These are phyloP conservation scores for Hygrocybe coccinea DNA, from an alignment of 768 basidiomycete genomes.

Conservation along the genomic window DNA sequence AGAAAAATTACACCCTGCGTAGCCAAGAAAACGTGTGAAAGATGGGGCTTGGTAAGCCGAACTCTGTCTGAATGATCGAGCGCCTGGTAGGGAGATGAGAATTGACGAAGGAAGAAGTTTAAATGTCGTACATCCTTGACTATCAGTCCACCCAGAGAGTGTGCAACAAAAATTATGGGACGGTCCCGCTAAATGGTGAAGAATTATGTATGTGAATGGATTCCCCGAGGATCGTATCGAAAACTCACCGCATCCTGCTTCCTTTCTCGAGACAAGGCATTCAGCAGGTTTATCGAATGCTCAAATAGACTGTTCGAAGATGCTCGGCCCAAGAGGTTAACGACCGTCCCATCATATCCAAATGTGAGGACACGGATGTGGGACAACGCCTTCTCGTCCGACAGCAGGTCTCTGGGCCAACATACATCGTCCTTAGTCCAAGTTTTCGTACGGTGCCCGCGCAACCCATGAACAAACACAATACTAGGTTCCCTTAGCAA, in stretches of 20 bases:
- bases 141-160: background rate
- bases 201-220: background rate
- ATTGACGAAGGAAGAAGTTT: background rate
- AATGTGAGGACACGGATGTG: background rate
- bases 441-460: background rate
- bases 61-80: background rate
- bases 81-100: background rate
- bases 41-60: background rate
- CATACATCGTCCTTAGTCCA: background rate
- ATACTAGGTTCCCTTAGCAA: background rate
- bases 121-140: background rate
- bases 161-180: background rate
- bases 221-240: background rate
- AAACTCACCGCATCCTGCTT: background rate
- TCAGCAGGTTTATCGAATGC: background rate
- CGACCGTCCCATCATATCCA: background rate
- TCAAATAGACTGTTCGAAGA: background rate
- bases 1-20: background rate
- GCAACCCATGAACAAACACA: background rate
- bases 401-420: background rate
- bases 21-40: background rate
- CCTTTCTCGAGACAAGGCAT: background rate
- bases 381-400: background rate
- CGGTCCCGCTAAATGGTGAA: background rate
- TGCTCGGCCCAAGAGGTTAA: background rate